Percentiles rank a stretch among this genome's conserved stretches.
Conservation (phyloP, 2,329 filamentous ascomycete species). For the Venturiaceae sp. region DNA sequence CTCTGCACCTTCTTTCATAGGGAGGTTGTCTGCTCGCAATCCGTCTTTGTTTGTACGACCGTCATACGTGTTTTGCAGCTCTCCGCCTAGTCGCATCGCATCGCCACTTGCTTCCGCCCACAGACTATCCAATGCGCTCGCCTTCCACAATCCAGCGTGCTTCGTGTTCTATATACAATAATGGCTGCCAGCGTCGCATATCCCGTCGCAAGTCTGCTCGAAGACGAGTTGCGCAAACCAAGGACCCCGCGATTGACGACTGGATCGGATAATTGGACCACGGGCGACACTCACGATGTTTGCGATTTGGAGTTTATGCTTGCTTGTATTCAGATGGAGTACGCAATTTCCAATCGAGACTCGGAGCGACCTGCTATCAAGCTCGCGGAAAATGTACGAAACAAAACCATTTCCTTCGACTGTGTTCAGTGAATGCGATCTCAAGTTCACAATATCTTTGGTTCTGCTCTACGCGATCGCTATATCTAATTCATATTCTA, state of each 20-base stretch:
- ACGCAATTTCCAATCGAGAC: not conserved
- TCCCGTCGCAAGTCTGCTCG: conserved; percentile 28
- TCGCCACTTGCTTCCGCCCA: conserved; percentile 3
- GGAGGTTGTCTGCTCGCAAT: not conserved
- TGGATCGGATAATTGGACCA: conserved; percentile 33
- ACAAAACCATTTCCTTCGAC: not conserved
- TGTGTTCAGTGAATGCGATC: not conserved
- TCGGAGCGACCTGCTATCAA: not conserved
- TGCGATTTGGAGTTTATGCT: conserved; percentile 2
- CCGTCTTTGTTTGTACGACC: not conserved
- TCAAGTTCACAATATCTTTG: not conserved
- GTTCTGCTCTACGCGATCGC: not conserved
- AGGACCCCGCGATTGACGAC: conserved; percentile 32
- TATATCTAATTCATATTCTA: not conserved
- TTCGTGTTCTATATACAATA: conserved; percentile 18
- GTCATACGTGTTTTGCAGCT: not conserved
- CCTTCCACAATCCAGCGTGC: conserved; percentile 12
- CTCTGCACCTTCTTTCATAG: not conserved
- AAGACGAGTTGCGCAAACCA: conserved; percentile 30
- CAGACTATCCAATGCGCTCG: conserved; percentile 9
- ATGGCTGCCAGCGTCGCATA: conserved; percentile 37
- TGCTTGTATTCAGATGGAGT: conserved; percentile 2
- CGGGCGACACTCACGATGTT: conserved; percentile 20
- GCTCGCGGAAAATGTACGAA: not conserved
- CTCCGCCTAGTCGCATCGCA: not conserved